Base-by-base conservation (phyloP, 148 eudicot genomes). In the Persicaria tinctoria region DNA sequence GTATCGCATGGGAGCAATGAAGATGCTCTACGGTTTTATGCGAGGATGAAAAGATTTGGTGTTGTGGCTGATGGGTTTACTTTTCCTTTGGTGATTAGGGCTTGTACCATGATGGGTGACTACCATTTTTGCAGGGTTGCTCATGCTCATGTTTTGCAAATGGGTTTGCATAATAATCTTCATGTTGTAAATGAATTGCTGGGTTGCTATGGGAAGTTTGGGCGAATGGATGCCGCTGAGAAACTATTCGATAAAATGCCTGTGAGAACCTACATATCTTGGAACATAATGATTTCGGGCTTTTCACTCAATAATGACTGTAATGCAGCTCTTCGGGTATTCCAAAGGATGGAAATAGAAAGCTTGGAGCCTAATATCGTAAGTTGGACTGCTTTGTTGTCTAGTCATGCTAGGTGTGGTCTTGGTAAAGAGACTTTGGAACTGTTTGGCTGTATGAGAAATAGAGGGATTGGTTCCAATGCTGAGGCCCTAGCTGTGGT, bases 401-500 rank as follows among this genome's bases (percentile, higher is more conserved):
- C 93, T 11, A 86, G 91, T 75, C 82, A 86, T 82, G 84, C 88
- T 20, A 78, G 91, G 79, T 89, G 93, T 46, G 85, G 85, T 41
- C 73, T 13, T 56, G 54, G 50, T 60, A 74, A 74, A 57, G 78
- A 84, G 49, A 78, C 83, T 0, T 76, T 86, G 84, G 64, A 60
- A 63, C 56, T 83, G 73, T 89, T 79, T 72, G 79, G 72, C 59
- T 55, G 73, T 73, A 84, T 87, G 90, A 85, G 86, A 18, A 41
- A 57, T 12, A 86, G 74, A 73, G 85, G 82, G n/a, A 68, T 81
- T 68, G 79, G 77, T 14, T 77, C 77, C 70, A 82, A 84, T 53
- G 86, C 86, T 72, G 93, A 87, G 81, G 74, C 84, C 14, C 81
- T 87, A 76, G 85, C 93, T 77, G 90, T 89, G 77, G 90, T 87